Conservation (phyloP, 495 filamentous ascomycete species). For the Chlorociboria aeruginascens region DNA sequence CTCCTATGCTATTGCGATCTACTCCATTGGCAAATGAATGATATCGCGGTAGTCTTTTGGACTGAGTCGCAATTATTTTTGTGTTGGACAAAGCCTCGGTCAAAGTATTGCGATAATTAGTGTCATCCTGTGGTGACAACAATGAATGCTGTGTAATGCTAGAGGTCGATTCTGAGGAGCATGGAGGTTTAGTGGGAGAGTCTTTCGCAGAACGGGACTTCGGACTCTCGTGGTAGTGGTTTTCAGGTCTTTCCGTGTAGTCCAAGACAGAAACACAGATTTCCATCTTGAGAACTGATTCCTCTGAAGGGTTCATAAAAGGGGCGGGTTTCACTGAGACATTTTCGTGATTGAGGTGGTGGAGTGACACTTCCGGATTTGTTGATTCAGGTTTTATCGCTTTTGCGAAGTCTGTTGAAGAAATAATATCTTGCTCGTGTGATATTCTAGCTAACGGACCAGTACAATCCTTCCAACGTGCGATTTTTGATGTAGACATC, state of each 20-base stretch:
- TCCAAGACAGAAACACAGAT: no score
- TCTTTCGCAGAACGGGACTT: no score
- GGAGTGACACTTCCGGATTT: background rate
- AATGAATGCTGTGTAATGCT: background rate
- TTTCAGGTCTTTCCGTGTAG: no score
- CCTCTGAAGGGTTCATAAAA: background rate
- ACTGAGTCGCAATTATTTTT: no score
- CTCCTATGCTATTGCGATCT: background rate
- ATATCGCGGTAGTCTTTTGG: no score
- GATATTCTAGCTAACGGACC: slow-evolving; percentile 15
- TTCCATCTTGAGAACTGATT: no score
- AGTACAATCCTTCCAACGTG: background rate
- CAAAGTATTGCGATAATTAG: background rate
- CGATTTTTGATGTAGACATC: no score
- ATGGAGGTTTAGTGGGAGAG: no score
- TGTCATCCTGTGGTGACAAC: background rate
- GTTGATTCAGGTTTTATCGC: background rate
- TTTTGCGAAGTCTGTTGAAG: slow-evolving; percentile 12
- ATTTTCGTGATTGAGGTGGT: background rate
- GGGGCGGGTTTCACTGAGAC: background rate
- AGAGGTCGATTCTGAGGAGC: no score
- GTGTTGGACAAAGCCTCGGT: background rate
- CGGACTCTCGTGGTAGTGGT: no score
- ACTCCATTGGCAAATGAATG: no score
- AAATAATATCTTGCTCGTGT: slow-evolving; percentile 14